These are phyloP conservation scores for Cladorrhinum samala DNA, from an alignment of 495 filamentous ascomycete genomes.

Conservation along the genomic window DNA sequence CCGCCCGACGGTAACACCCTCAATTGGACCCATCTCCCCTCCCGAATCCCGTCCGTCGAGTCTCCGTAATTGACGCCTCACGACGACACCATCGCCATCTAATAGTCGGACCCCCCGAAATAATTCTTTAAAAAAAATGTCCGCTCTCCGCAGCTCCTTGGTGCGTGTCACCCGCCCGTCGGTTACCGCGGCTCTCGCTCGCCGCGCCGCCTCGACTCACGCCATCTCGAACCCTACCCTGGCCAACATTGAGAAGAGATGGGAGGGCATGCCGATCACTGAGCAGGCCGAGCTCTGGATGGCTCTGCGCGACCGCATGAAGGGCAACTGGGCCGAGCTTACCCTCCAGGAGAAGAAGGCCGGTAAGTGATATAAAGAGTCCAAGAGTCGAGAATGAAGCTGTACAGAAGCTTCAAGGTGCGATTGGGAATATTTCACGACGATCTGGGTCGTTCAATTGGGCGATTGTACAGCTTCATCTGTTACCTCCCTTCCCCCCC, in stretches of 20 bases:
- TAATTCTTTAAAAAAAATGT: constrained; percentile 26
- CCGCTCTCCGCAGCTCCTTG: constrained; percentile 36
- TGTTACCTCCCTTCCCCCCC: constrained; percentile 7
- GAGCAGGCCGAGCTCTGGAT: constrained; percentile 99
- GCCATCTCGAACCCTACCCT: constrained; percentile 97
- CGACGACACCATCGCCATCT: too few relatives aligned
- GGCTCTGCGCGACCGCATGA: constrained; percentile 95
- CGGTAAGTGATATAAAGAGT: constrained; percentile 57
- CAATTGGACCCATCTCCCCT: constrained; percentile 42
- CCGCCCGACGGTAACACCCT: constrained; percentile 24
- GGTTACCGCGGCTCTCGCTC: constrained; percentile 42
- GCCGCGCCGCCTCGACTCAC: constrained; percentile 64
- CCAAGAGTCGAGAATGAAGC: constrained; percentile 6
- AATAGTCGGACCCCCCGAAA: too few relatives aligned
- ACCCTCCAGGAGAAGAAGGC: constrained; percentile 97
- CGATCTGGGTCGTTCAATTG: not conserved
- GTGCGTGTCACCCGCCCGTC: constrained; percentile 34
- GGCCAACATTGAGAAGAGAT: constrained; percentile 97
- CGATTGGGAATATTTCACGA: too few relatives aligned
- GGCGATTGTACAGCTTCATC: not conserved
- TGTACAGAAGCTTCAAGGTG: constrained; percentile 2
- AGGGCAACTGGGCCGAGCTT: constrained; percentile 90
- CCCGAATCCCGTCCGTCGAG: constrained; percentile 10
- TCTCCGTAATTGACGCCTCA: constrained; percentile 3
- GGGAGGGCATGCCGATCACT: constrained; percentile 93